Conservation (phyloP, 2,329 filamentous ascomycete species). For the Hypomyces rosellus region DNA sequence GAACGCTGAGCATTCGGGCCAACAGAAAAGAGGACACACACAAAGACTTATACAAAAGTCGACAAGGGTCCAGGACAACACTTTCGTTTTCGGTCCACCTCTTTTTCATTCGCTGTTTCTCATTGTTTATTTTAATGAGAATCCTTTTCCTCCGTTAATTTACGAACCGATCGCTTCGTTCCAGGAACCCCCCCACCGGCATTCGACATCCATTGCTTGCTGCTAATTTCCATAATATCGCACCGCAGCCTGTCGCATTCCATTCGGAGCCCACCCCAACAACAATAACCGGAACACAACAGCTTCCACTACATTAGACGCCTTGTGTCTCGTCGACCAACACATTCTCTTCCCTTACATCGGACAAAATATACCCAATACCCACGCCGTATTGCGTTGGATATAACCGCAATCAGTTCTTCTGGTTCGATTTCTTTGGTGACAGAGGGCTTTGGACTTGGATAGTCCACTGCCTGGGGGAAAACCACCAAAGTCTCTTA, state of each 20-base stretch:
- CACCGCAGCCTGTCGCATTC: neutral
- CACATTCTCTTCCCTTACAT: neutral
- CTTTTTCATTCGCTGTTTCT: slow-evolving; percentile 11
- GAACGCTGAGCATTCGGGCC: slow-evolving; percentile 5
- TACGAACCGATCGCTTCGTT: neutral
- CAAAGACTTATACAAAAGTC: neutral
- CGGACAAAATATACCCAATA: neutral
- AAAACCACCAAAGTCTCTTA: neutral
- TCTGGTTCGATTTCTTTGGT: no score
- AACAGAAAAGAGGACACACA: neutral
- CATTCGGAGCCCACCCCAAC: slow-evolving; percentile 1
- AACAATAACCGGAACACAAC: neutral
- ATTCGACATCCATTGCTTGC: neutral
- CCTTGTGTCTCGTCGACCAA: neutral
- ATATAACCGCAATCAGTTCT: neutral
- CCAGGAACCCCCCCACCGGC: neutral
- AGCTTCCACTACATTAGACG: neutral
- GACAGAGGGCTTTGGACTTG: slow-evolving; percentile 7
- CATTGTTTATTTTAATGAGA: neutral
- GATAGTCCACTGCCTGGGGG: slow-evolving; percentile 6
- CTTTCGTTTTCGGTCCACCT: slow-evolving; percentile 6
- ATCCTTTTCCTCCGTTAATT: slow-evolving; percentile 8
- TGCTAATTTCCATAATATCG: neutral
- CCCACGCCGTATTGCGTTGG: neutral
- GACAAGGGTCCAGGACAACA: slow-evolving; percentile 5